phyloP scores from a whole-genome alignment of 83 land plant genomes.

The Thuja plicata region DNA sequence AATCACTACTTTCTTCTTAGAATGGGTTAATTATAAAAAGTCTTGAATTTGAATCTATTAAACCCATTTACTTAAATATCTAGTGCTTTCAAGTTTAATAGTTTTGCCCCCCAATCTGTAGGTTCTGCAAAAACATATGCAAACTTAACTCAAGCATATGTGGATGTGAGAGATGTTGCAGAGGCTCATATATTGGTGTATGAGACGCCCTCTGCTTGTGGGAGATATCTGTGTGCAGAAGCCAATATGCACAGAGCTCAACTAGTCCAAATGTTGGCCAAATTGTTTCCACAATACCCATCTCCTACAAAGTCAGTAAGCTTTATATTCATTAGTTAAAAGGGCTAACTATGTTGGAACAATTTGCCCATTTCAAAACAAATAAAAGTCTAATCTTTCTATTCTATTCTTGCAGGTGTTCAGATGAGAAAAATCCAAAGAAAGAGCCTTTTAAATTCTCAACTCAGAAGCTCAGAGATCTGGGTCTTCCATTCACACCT shows the following conservation, averaged over 20 bases:
- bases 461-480: neutral
- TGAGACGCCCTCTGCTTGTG: too few relatives aligned
- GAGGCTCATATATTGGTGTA: too few relatives aligned
- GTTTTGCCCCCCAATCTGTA: neutral
- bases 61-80: too few relatives aligned
- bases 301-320: conserved; percentile 15
- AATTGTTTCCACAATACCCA: too few relatives aligned
- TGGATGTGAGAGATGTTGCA: neutral
- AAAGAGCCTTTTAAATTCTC: conserved; percentile 6
- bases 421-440: conserved; percentile 17
- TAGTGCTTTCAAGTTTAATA: too few relatives aligned
- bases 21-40: too few relatives aligned
- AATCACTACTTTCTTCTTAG: neutral
- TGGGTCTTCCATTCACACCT: neutral
- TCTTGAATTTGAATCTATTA: too few relatives aligned
- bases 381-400: too few relatives aligned
- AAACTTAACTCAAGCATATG: conserved; percentile 30
- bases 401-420: conserved; percentile 1
- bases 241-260: too few relatives aligned
- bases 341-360: neutral
- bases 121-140: conserved; percentile 32
- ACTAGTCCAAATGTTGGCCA: too few relatives aligned
- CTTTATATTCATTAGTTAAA: neutral
- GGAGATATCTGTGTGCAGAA: too few relatives aligned
- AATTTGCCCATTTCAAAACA: neutral